A percentile compares a stretch with the other conserved stretches of the same genome.
These are phyloP conservation scores for Vaccinium darrowii DNA, from an alignment of 148 eudicot genomes.

Conservation along the genomic window DNA sequence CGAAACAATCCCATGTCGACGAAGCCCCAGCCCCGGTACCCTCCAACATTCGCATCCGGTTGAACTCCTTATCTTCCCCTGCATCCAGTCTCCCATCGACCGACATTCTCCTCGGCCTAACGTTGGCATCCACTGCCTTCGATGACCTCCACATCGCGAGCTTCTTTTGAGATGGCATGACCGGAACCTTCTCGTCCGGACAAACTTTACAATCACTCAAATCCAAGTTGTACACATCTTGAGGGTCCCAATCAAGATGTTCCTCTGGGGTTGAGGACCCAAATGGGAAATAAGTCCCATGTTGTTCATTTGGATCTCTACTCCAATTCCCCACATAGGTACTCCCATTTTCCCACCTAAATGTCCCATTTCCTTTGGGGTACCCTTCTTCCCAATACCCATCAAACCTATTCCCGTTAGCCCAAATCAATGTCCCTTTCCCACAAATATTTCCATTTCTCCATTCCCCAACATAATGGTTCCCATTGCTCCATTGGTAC, in stretches of 20 bases:
- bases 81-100: slow-evolving; percentile 67
- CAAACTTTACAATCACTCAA: slow-evolving; percentile 45
- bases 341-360: slow-evolving; percentile 61
- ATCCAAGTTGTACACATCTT: slow-evolving; percentile 48
- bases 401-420: slow-evolving; percentile 60
- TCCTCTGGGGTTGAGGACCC: slow-evolving; percentile 21
- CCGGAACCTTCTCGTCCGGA: slow-evolving; percentile 52
- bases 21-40: slow-evolving; percentile 9
- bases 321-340: slow-evolving; percentile 80
- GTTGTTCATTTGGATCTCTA: slow-evolving; percentile 49
- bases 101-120: slow-evolving; percentile 63
- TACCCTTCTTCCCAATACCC: slow-evolving; percentile 79
- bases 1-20: slow-evolving; percentile 18
- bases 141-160: slow-evolving; percentile 69
- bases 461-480: slow-evolving; percentile 69
- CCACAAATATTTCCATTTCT: slow-evolving; percentile 64
- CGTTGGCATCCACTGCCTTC: slow-evolving; percentile 37
- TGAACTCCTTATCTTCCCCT: slow-evolving; percentile 35
- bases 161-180: slow-evolving; percentile 86
- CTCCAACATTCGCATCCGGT: slow-evolving; percentile 47
- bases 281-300: slow-evolving; percentile 46
- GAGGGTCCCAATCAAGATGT: slow-evolving; percentile 61
- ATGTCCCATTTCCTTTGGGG: slow-evolving; percentile 86
- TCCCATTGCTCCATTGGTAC: slow-evolving; percentile 81
- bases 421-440: slow-evolving; percentile 62